Base-by-base conservation (phyloP, 164 flowering plant species). In the Stephania japonica region DNA sequence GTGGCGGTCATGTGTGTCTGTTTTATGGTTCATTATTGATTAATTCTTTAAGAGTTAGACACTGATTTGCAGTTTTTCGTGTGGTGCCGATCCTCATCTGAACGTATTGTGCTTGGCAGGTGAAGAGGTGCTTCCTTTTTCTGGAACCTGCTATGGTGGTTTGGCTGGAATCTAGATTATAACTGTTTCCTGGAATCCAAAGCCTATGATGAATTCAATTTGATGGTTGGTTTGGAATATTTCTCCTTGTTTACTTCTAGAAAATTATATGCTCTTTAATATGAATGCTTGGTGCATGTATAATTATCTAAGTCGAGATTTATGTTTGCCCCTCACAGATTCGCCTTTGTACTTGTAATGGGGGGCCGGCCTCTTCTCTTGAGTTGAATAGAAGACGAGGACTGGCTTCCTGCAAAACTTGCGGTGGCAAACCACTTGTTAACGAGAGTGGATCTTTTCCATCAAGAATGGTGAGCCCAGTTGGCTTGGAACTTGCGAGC, bases 391-490 rank as follows among this genome's bases (percentile, higher is more conserved):
- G 75, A 65, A 75, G 65, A 42, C 72, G 53, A 42, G 72, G 67
- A 72, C 23, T 59, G 27, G 53, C 62, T 49, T 69, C 78, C 62
- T 82, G 83, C 76, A 76, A 78, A 71, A 59, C 19, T 72, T 82
- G 85, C 53, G 80, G 83, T 62, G 73, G 78, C 26, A 77, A 79
- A 69, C 74, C 62, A 59, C 26, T 77, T 27, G 74, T 75, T 77
- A 72, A 83, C 77, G 81, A 76, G 50, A 77, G 74, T 61, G 76
- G 43, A 50, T 47, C 70, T 68, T 25, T 70, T 47, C 38, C 82
- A 16, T 72, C 73, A 65, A 81, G 76, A 78, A 81, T 83, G 86
- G 78, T 78, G 76, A 76, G 84, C 78, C 74, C 78, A 11, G 84
- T 74, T 16, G 80, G 80, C 10, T 43, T 78, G 68, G 83, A 81